These are phyloP conservation scores for Fonsecaea nubica DNA, from an alignment of 2,329 filamentous ascomycete genomes.

Conservation along the genomic window DNA sequence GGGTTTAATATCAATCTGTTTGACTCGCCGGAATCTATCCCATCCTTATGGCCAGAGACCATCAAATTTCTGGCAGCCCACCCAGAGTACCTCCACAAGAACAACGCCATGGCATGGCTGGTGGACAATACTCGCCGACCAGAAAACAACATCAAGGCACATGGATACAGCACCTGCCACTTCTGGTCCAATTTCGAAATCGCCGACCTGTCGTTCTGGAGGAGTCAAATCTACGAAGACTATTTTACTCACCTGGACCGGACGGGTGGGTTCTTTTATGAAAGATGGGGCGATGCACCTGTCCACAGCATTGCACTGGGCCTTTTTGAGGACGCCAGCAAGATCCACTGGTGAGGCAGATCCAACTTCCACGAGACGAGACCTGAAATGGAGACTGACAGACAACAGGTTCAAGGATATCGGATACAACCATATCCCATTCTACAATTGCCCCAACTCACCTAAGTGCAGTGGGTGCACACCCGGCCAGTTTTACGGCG, in stretches of 20 bases:
- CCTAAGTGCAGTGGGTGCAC: conserved; percentile 89
- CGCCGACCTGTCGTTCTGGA: conserved; percentile 89
- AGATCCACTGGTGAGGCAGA: conserved; percentile 82
- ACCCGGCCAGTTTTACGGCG: conserved; percentile 87
- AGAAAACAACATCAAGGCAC: conserved; percentile 77
- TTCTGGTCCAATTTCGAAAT: conserved; percentile 99
- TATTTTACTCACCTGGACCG: conserved; percentile 96
- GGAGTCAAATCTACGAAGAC: conserved; percentile 86
- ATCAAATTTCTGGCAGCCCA: conserved; percentile 86
- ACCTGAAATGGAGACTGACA: conserved; percentile 1
- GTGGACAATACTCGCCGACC: conserved; percentile 78
- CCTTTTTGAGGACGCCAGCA: conserved; percentile 86
- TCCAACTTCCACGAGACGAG: not conserved
- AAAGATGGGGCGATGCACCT: conserved; percentile 96
- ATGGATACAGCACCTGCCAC: conserved; percentile 96
- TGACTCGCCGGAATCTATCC: conserved; percentile 85
- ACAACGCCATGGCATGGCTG: conserved; percentile 88
- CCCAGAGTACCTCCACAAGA: conserved; percentile 77
- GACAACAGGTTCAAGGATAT: conserved; percentile 91
- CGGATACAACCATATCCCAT: conserved; percentile 96
- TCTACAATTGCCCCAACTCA: conserved; percentile 98
- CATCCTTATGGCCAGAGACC: conserved; percentile 93
- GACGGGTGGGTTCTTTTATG: conserved; percentile 97
- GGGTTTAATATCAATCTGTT: conserved; percentile 98
- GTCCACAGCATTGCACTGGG: conserved; percentile 94